These are phyloP conservation scores for Podaxis mareebaensis DNA, from an alignment of 768 basidiomycete species.

Conservation along the genomic window DNA sequence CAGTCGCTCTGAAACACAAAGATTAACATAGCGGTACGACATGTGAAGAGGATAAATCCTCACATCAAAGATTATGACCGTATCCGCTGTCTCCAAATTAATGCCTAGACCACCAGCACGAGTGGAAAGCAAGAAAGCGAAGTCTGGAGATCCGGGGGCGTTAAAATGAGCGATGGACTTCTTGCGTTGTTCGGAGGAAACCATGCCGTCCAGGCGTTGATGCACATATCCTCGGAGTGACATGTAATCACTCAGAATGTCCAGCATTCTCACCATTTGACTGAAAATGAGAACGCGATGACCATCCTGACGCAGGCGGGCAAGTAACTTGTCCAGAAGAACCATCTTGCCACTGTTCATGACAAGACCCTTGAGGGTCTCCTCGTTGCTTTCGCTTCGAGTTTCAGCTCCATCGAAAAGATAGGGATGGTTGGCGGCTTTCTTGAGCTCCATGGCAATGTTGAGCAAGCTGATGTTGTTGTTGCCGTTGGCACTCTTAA, in stretches of 20 bases:
- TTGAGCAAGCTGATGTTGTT: slow-evolving; percentile 95
- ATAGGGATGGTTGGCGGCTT: slow-evolving; percentile 97
- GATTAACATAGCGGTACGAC: slow-evolving; percentile 9
- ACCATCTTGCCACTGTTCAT: slow-evolving; percentile 99
- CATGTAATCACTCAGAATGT: slow-evolving; percentile 99
- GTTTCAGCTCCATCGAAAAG: slow-evolving; percentile 95
- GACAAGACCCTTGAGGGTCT: slow-evolving; percentile 91
- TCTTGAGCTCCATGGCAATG: slow-evolving; percentile 98
- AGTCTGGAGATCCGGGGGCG: slow-evolving; percentile 88
- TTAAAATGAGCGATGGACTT: slow-evolving; percentile 98
- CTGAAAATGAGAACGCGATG: slow-evolving; percentile 99
- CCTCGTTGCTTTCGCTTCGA: slow-evolving; percentile 60
- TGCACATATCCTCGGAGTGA: slow-evolving; percentile 83
- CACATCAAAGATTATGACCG: slow-evolving; percentile 98
- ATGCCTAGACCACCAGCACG: slow-evolving; percentile 97
- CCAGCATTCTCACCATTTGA: slow-evolving; percentile 98
- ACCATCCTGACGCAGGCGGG: slow-evolving; percentile 83
- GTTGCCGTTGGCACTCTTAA: slow-evolving; percentile 87
- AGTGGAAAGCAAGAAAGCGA: slow-evolving; percentile 95
- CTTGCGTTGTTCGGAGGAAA: slow-evolving; percentile 90
- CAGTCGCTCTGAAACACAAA: slow-evolving; percentile 75
- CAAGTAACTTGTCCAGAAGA: slow-evolving; percentile 94
- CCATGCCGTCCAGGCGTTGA: slow-evolving; percentile 95
- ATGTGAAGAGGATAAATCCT: slow-evolving; percentile 32
- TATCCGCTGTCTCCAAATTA: slow-evolving; percentile 98